Evolutionary conservation across 106 monocot genomes (phyloP), one percentile per base, ranked within the genome.

Genomic region (Agapanthus africanus): DNA sequence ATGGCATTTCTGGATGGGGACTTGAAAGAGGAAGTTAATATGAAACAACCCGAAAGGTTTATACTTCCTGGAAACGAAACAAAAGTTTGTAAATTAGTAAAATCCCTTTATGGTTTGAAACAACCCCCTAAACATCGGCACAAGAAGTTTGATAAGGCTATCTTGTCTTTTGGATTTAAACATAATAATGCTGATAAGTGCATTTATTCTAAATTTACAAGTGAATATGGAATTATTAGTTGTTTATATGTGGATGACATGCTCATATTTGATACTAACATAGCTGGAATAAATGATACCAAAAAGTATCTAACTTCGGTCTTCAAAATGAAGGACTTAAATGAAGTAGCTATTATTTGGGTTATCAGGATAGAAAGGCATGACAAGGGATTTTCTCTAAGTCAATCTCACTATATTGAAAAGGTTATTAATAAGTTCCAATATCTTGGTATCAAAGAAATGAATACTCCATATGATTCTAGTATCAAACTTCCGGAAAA

Each of bases 11-110:
- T 60, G 15, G 27, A 60, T 33, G 59, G 59, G 15, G 59, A 60
- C 2, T 8, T 60, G 2, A 27, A 7, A 25, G 59, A 60, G 15
- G 59, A 60, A 31, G 28, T 60, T 60, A 25, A 60, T 23, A 54
- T 54, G 54, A 15, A 54, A 21, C n/a, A 54, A 54, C 8, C 16
- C 6, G 54, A 54, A 54, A 15, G 22, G 5, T 54, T 54, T 54
- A 5, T 54, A 7, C n/a, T 14, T 14, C n/a, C 16, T 10, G 54
- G n/a, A 54, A 54, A 54, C 16, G 54, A 54, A 21, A 54, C 4
- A 14, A 54, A 54, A 54, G 54, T 54, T 54, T 54, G 54, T 15
- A 54, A 54, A 54, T 23, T 54, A 54, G 22, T 54, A 14, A 54
- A 54, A 21, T 54, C 54, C 5, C 16, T 54, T 4, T 54, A 54